Evolutionary conservation across 2,329 filamentous ascomycete species (phyloP).

Genomic region (Alternaria conjuncta): DNA sequence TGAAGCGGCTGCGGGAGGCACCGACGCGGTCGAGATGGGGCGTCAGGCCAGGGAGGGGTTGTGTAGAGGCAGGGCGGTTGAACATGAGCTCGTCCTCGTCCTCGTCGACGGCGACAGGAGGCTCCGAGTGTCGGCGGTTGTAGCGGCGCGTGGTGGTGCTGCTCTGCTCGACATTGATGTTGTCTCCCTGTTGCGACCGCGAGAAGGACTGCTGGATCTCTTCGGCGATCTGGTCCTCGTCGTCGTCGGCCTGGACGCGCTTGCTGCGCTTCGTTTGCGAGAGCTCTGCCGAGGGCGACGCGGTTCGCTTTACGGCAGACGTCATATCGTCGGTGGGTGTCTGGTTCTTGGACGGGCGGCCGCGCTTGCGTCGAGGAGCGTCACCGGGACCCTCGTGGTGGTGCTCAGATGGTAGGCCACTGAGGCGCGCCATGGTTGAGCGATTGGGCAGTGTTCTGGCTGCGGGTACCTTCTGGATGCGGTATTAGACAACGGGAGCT

Average conservation of each 20-base stretch:
- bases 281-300: constrained; percentile 33
- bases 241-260: constrained; percentile 36
- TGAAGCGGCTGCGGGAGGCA: constrained; percentile 31
- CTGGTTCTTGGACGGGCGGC: constrained; percentile 36
- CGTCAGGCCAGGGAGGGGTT: constrained; percentile 38
- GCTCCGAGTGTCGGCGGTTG: constrained; percentile 45
- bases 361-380: constrained; percentile 39
- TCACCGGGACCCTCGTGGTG: constrained; percentile 45
- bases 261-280: constrained; percentile 43
- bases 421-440: constrained; percentile 42
- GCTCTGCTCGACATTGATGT: constrained; percentile 19
- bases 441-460: background rate
- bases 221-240: constrained; percentile 41
- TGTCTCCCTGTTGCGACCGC: constrained; percentile 30
- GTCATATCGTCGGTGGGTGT: constrained; percentile 27
- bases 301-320: constrained; percentile 35
- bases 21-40: constrained; percentile 42
- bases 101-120: constrained; percentile 27
- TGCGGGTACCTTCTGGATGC: background rate
- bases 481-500: background rate
- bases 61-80: constrained; percentile 29
- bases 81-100: constrained; percentile 23
- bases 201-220: constrained; percentile 41
- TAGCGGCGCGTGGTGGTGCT: constrained; percentile 26
- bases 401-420: constrained; percentile 45